Evolutionary conservation across 805 yeast species (phyloP), one percentile per base, ranked within the genome.

Genomic region (Komagataella pseudopastoris): DNA sequence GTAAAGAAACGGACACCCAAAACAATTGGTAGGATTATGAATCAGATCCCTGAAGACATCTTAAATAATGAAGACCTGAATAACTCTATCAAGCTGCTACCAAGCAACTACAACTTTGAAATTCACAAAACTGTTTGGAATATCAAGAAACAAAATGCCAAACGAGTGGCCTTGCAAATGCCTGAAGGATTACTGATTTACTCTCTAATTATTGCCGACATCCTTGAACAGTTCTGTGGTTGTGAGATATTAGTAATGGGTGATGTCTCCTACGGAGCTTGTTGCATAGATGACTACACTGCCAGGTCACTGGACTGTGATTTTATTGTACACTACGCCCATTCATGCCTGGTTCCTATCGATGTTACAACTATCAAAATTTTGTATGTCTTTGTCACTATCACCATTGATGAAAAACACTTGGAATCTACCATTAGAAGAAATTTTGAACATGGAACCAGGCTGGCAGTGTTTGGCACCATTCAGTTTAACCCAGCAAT

Each of bases 241-340:
- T 88, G 85, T 51, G 96, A 90, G 61, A 86, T 90, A 0, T 72
- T 93, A 1, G 93, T 91, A 2, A 93, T 93, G 99, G 99, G 99
- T 2, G 99, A 93, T 65, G 99, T 93, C 0, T 88, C 97, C 0
- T 93, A 93, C 61, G 99, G 99, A 46, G 99, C 99, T 0, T 93
- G 99, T 64, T 93, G 99, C 68, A 89, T 93, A 48, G 99, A 93
- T 64, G 99, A 93, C 62, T 93, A 75, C 63, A 90, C 99, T 0
- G 99, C 99, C 1, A 73, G 90, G 56, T 81, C 98, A 0, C 67
- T 93, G 23, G 96, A 86, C 49, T 93, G 99, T 68, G 99, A 93
- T 62, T 85, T 90, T 60, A 81, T 93, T 54, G 88, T 91, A 12
- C 99, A 93, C 67, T 93, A 93, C 66, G 99, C 99, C 1, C 99